Base-by-base conservation (phyloP, 2,329 filamentous ascomycete genomes). In the Coniochaeta pulveracea region DNA sequence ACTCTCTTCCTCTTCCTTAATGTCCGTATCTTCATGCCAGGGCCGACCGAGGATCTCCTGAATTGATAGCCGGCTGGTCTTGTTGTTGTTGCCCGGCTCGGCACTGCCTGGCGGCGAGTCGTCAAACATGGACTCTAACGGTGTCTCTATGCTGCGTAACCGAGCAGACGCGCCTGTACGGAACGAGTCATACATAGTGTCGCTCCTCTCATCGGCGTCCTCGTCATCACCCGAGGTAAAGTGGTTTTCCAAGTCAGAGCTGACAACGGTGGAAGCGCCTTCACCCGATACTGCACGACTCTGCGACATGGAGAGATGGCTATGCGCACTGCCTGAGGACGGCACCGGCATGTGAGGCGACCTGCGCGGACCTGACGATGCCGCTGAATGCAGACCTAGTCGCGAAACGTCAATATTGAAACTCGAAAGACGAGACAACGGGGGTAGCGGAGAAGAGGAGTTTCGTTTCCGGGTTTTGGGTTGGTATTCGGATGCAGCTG, bases 61-160 rank as follows among this genome's bases (percentile, higher is more conserved):
- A 23, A 75, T 71, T 1, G 71, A 74, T 9, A 72, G 48, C 17
- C 71, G 60, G 44, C 72, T 74, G 3, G 63, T 58, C 47, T 64
- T 73, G 43, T 44, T 48, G 42, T 67, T 67, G 34, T 64, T 61
- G 14, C 18, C 28, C n/a, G 28, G n/a, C n/a, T n/a, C n/a, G 12
- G 66, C 64, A 1, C 69, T 68, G 48, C 67, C 71, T 6, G 74
- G 71, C 22, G 78, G 80, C 10, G 80, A 84, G 45, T 88, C 82
- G 55, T 88, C 81, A 53, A 86, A 88, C 63, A 86, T 82, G 16
- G 76, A 83, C 48, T 86, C 81, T 32, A 86, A 61, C 11, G 81
- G 80, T 18, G 79, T 80, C 49, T 84, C 76, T 29, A 76, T 68
- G 21, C 74, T 72, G 38, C 76, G 72, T 34, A 71, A 66, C 40